Percentiles rank a stretch among this genome's conserved stretches.
phyloP scores from a whole-genome alignment of 768 basidiomycete genomes.

The Mrakia gelida region DNA sequence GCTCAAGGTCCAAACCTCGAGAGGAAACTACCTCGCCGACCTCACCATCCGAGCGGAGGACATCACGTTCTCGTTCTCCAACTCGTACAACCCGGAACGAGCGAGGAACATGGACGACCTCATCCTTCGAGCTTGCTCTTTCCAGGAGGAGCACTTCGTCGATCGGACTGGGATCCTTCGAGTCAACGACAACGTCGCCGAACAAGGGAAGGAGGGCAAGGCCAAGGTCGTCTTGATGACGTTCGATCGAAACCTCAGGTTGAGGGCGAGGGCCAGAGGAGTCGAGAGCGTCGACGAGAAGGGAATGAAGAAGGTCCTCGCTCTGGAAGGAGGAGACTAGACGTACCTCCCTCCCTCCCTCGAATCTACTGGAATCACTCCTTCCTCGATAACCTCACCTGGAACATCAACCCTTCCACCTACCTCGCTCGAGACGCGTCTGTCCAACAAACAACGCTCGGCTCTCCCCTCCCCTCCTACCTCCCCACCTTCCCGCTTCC shows the following conservation, averaged over 20 bases:
- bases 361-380: neutral
- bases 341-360: neutral
- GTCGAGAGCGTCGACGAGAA: constrained; percentile 30
- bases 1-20: constrained; percentile 91
- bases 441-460: neutral
- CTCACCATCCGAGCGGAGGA: constrained; percentile 78
- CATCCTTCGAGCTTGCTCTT: constrained; percentile 84
- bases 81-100: constrained; percentile 36
- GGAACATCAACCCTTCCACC: neutral
- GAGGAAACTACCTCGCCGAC: constrained; percentile 85
- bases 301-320: constrained; percentile 29
- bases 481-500: neutral
- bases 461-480: neutral
- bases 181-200: constrained; percentile 40
- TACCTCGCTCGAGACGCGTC: neutral
- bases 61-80: constrained; percentile 53
- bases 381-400: neutral
- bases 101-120: constrained; percentile 90
- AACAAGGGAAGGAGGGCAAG: constrained; percentile 45
- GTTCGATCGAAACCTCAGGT: constrained; percentile 68
- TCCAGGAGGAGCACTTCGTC: constrained; percentile 89
- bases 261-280: constrained; percentile 28
- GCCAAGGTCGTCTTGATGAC: constrained; percentile 84
- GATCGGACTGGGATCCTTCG: constrained; percentile 74
- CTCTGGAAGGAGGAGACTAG: neutral